A percentile compares a stretch with the other conserved stretches of the same genome.
phyloP scores from a whole-genome alignment of 2,329 filamentous ascomycete species.

The Furcasterigmium sp. region DNA sequence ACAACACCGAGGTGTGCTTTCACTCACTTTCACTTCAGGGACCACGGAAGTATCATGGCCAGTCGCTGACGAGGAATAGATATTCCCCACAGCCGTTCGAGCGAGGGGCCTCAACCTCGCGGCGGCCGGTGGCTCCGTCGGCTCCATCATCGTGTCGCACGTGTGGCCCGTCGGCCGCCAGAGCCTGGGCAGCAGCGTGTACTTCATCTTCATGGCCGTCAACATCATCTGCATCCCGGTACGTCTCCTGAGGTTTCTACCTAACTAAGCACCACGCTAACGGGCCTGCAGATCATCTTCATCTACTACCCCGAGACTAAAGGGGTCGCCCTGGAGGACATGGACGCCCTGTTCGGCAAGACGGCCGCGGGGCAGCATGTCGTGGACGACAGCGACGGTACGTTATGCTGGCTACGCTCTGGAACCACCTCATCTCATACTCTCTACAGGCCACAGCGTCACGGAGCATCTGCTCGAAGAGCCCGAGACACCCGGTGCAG shows the following conservation, averaged over 20 bases:
- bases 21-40: constrained; percentile 2
- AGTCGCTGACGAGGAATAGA: constrained; percentile 22
- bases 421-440: not conserved
- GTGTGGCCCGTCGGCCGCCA: constrained; percentile 51
- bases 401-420: not conserved
- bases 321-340: constrained; percentile 33
- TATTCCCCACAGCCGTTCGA: constrained; percentile 53
- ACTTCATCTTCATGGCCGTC: constrained; percentile 53
- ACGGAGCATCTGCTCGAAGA: constrained; percentile 1
- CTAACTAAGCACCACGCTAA: too few species aligned
- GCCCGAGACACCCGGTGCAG: not conserved
- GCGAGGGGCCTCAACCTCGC: constrained; percentile 51
- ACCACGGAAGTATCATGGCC: not conserved
- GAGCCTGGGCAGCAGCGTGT: constrained; percentile 43
- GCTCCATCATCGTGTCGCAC: constrained; percentile 47
- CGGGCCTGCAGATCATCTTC: constrained; percentile 34
- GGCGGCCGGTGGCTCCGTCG: constrained; percentile 48
- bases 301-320: constrained; percentile 40
- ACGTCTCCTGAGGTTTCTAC: too few species aligned
- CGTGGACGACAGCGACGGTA: constrained; percentile 2
- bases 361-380: not conserved
- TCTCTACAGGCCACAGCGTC: not conserved
- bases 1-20: constrained; percentile 45
- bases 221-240: constrained; percentile 43
- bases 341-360: constrained; percentile 35